Conservation (phyloP, 2,329 filamentous ascomycete genomes). For the Fusarium hainanense region DNA sequence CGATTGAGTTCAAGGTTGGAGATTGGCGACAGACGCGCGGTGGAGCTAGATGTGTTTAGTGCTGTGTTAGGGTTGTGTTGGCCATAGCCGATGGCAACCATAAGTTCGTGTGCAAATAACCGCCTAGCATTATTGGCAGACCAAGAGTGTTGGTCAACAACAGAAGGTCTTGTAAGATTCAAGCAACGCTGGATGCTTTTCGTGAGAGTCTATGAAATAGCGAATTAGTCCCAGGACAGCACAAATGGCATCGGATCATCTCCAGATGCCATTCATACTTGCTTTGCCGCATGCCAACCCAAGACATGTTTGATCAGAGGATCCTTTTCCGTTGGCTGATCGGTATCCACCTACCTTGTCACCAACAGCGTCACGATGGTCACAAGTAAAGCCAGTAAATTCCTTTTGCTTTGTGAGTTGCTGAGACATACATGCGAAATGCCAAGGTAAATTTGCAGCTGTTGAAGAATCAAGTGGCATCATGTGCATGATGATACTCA, state of each 20-base stretch:
- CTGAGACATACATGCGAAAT: neutral
- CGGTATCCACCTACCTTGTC: neutral
- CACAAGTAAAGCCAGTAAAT: neutral
- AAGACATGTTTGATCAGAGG: neutral
- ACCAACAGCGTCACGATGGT: neutral
- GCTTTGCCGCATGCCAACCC: neutral
- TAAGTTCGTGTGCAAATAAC: neutral
- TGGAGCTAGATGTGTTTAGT: neutral
- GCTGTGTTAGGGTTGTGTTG: neutral
- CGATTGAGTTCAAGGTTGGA: neutral
- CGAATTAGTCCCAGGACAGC: accelerated
- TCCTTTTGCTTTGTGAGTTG: neutral
- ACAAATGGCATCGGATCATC: neutral
- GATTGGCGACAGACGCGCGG: neutral
- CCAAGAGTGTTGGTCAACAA: neutral
- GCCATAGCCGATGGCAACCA: neutral
- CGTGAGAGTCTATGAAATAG: neutral
- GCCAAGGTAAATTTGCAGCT: neutral
- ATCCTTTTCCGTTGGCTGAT: neutral
- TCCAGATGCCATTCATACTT: neutral
- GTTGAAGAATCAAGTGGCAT: neutral
- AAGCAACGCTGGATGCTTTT: neutral
- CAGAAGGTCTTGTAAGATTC: neutral
- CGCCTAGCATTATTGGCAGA: neutral
- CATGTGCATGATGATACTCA: neutral